A percentile compares a stretch with the other conserved stretches of the same genome.
phyloP scores from a whole-genome alignment of 2,329 filamentous ascomycete species.

The Talaromyces sp. region DNA sequence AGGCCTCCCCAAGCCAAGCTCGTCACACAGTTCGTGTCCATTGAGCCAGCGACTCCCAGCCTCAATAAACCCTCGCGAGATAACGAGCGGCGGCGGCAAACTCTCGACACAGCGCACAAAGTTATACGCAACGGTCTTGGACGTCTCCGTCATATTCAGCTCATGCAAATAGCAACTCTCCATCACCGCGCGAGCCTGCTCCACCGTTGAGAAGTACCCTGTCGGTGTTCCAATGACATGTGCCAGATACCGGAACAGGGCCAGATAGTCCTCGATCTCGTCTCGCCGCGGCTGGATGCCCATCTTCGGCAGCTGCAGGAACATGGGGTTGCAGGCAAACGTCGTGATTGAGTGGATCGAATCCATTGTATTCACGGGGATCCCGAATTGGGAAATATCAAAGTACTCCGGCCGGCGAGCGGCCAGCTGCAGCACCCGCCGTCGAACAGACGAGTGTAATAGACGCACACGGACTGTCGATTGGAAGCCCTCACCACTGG shows the following conservation, averaged over 20 bases:
- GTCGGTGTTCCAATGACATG: conserved; percentile 64
- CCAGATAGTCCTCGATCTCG: conserved; percentile 63
- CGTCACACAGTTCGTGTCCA: conserved; percentile 33
- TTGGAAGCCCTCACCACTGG: conserved; percentile 55
- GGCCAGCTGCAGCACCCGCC: conserved; percentile 57
- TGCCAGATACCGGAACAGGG: conserved; percentile 68
- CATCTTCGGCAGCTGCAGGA: conserved; percentile 62
- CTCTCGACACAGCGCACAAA: conserved; percentile 34
- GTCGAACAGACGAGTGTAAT: conserved; percentile 61
- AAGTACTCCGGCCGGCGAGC: conserved; percentile 55
- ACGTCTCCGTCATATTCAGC: conserved; percentile 29
- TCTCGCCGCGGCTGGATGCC: conserved; percentile 57
- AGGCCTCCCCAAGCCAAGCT: conserved; percentile 29
- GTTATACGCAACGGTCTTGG: conserved; percentile 32
- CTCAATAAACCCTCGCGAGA: conserved; percentile 32
- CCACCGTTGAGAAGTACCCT: conserved; percentile 52
- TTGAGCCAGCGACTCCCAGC: conserved; percentile 37
- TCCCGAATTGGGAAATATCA: conserved; percentile 50
- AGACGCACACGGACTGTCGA: conserved; percentile 62
- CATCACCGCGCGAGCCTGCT: conserved; percentile 55
- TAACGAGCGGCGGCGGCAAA: conserved; percentile 28
- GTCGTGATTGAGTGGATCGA: conserved; percentile 63
- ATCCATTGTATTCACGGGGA: conserved; percentile 70
- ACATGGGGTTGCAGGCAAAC: conserved; percentile 63
- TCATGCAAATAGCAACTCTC: conserved; percentile 42